A percentile compares a stretch with the other conserved stretches of the same genome.
Evolutionary conservation across 2,329 filamentous ascomycete species (phyloP).

Genomic region (Apiospora phragmitis): DNA sequence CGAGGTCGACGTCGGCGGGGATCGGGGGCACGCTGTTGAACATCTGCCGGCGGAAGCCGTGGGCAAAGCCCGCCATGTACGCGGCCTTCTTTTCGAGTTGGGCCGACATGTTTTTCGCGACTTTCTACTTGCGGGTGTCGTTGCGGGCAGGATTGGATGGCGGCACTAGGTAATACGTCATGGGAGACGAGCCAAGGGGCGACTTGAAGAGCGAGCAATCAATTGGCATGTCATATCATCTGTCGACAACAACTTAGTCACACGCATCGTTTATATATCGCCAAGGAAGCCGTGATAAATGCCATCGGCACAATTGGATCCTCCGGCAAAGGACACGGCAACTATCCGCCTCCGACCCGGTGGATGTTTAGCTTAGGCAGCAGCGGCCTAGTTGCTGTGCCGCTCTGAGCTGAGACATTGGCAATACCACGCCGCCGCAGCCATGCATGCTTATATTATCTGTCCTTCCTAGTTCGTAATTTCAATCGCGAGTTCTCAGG

Average conservation of each 20-base stretch:
- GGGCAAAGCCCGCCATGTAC: background rate
- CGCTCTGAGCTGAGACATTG: background rate
- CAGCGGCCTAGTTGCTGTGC: no score
- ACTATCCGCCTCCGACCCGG: background rate
- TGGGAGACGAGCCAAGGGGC: no score
- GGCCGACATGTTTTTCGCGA: slow-evolving; percentile 4
- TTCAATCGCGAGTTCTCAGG: background rate
- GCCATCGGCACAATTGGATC: background rate
- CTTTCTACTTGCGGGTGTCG: background rate
- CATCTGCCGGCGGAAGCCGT: slow-evolving; percentile 9
- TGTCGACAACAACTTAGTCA: no score
- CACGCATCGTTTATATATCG: background rate
- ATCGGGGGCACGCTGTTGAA: slow-evolving; percentile 11
- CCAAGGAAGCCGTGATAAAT: background rate
- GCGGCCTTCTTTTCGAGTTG: background rate
- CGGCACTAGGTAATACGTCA: no score
- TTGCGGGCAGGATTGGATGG: no score
- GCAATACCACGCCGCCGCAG: background rate
- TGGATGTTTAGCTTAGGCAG: background rate
- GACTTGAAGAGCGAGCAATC: background rate
- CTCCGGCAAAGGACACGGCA: background rate
- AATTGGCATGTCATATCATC: background rate
- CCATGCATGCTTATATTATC: background rate
- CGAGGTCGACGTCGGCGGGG: slow-evolving; percentile 28
- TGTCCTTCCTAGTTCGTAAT: background rate